Evolutionary conservation across 768 basidiomycete species (phyloP).

Genomic region (Russula vinacea): DNA sequence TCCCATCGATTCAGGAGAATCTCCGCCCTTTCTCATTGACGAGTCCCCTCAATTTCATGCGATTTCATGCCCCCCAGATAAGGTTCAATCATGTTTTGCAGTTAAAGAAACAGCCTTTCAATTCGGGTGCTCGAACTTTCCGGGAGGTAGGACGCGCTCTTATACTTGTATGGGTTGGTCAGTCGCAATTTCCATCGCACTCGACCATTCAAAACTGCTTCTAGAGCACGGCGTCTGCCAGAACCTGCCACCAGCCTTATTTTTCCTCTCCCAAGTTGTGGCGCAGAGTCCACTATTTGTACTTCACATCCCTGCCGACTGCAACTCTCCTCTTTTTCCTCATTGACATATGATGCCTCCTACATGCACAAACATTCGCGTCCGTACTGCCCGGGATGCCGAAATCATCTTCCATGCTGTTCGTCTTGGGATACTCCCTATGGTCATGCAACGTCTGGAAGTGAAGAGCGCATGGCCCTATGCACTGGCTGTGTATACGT

Average conservation of each 20-base stretch:
- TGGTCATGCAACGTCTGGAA: slow-evolving; percentile 41
- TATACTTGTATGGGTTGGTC: slow-evolving; percentile 30
- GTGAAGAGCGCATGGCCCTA: slow-evolving; percentile 40
- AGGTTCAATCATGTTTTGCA: slow-evolving; percentile 32
- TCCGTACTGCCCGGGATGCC: slow-evolving; percentile 40
- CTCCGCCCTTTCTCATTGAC: slow-evolving; percentile 24
- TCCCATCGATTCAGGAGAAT: slow-evolving; percentile 29
- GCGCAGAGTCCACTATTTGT: slow-evolving; percentile 23
- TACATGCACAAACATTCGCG: slow-evolving; percentile 38
- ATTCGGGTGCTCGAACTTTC: slow-evolving; percentile 29
- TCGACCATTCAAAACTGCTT: slow-evolving; percentile 21
- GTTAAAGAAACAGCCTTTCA: slow-evolving; percentile 33
- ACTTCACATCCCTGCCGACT: slow-evolving; percentile 26
- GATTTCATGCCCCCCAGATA: slow-evolving; percentile 26
- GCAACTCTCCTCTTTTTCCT: slow-evolving; percentile 19
- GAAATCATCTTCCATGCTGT: slow-evolving; percentile 44
- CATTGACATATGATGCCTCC: slow-evolving; percentile 37
- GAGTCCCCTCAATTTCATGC: slow-evolving; percentile 27
- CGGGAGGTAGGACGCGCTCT: slow-evolving; percentile 25
- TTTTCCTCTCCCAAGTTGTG: slow-evolving; percentile 22
- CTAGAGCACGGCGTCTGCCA: slow-evolving; percentile 23
- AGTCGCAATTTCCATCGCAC: slow-evolving; percentile 13
- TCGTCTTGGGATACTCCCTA: slow-evolving; percentile 35
- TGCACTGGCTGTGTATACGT: slow-evolving; percentile 40
- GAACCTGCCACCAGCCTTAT: slow-evolving; percentile 11